Evolutionary conservation across 1,284 basidiomycete species (phyloP).

Genomic region (Naganishia liquefaciens): DNA sequence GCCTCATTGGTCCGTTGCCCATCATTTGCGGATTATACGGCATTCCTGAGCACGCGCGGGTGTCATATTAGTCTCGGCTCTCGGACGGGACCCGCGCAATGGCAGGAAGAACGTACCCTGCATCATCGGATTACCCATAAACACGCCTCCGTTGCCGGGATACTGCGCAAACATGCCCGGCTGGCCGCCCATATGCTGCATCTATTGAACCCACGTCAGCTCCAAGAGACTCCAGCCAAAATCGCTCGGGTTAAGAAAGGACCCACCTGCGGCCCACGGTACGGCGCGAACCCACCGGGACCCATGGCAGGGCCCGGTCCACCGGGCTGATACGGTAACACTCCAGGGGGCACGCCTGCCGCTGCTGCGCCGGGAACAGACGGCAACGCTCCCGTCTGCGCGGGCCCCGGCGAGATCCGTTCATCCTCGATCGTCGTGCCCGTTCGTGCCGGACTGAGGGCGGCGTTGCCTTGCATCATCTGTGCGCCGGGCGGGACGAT

Average conservation of each 20-base stretch:
- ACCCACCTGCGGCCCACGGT: constrained; percentile 22
- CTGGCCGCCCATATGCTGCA: constrained; percentile 26
- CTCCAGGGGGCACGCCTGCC: not conserved
- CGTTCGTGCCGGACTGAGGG: not conserved
- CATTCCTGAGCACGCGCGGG: constrained; percentile 1
- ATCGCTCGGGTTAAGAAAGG: not conserved
- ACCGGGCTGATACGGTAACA: constrained; percentile 3
- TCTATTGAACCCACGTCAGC: not conserved
- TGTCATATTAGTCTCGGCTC: not conserved
- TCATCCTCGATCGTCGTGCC: constrained; percentile 12
- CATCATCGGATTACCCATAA: constrained; percentile 21
- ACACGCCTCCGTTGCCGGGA: constrained; percentile 6
- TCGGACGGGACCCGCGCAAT: no score
- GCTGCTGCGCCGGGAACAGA: not conserved
- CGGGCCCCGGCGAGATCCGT: constrained; percentile 11
- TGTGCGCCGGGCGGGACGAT: not conserved
- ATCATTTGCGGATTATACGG: constrained; percentile 26
- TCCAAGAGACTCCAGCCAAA: no score
- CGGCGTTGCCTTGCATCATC: constrained; percentile 3
- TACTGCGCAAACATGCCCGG: constrained; percentile 19
- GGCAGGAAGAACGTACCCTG: not conserved
- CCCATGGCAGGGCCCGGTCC: not conserved
- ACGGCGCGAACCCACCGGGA: constrained; percentile 9
- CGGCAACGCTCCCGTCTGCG: not conserved
- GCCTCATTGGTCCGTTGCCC: constrained; percentile 15